Base-by-base conservation (phyloP, 331 rosid species). In the Prunus yedoensis region DNA sequence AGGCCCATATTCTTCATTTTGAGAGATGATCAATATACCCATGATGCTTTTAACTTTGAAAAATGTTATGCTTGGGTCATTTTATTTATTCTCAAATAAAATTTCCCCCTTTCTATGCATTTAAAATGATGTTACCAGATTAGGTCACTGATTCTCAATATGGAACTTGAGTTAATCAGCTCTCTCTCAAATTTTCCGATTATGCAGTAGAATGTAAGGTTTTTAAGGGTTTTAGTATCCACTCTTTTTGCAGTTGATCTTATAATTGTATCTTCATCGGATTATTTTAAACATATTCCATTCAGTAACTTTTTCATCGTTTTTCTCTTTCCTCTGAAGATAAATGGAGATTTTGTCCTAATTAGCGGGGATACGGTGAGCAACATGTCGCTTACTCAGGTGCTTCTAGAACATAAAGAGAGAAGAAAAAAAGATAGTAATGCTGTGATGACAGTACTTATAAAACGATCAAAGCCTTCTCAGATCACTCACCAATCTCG, bases 281-380 rank as follows among this genome's bases (percentile, higher is more conserved):
- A 23, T 32, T 64, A 56, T 27, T 54, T 62, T 71, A 16, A 63
- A 70, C 18, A 38, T 54, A 21, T 43, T 46, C 43, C 21, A 18
- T 63, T 17, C 61, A 10, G 78, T 87, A 70, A 81, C 71, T 5
- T 78, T 80, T 80, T 62, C 71, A 68, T 28, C 12, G 50, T 77
- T 45, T 47, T 82, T 83, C 71, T 82, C 73, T 74, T 77, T 61
- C 70, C 45, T 63, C 74, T 86, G 73, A 82, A 94, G 99, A 92
- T 95, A 89, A 92, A 88, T 64, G 99, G 99, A 83, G 99, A 95
- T 77, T 95, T 95, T 83, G 88, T 95, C 64, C 93, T 95, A 65
- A 87, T 95, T 75, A 95, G 97, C 12, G 99, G 99, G 78, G 99
- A 95, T 78, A 95, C 99, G 5, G 79, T 95, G 49, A 95, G 99